Conservation (phyloP, 2,329 filamentous ascomycete genomes). For the Aspergillus ustus region DNA sequence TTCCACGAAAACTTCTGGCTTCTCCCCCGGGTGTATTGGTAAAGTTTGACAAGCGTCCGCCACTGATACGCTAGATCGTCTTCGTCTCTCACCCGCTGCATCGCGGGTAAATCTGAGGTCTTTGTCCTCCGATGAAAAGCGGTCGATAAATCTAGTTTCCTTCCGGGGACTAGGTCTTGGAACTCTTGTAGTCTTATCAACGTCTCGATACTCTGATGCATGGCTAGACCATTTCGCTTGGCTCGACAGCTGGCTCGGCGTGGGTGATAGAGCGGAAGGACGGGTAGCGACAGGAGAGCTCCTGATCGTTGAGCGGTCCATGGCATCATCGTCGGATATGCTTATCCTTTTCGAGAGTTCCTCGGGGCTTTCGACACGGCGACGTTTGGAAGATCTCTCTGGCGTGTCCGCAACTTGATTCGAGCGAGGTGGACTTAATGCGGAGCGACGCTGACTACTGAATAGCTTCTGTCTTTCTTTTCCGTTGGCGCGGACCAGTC, state of each 20-base stretch:
- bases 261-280: conserved; percentile 26
- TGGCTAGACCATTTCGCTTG: conserved; percentile 7
- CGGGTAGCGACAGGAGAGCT: conserved; percentile 15
- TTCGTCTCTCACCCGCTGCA: conserved; percentile 31
- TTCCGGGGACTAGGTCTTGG: conserved; percentile 13
- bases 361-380: conserved; percentile 28
- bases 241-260: conserved; percentile 25
- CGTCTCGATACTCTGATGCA: conserved; percentile 24
- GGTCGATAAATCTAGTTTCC: conserved; percentile 2
- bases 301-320: conserved; percentile 11
- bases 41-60: not conserved
- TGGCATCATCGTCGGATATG: conserved; percentile 28
- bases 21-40: conserved; percentile 3
- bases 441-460: conserved; percentile 10
- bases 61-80: conserved; percentile 4
- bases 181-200: conserved; percentile 25
- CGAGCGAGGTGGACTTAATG: conserved; percentile 11
- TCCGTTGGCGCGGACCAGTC: conserved; percentile 36
- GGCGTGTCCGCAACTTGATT: conserved; percentile 22
- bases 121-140: conserved; percentile 17
- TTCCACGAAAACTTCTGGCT: conserved; percentile 26
- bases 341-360: conserved; percentile 9
- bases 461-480: conserved; percentile 12
- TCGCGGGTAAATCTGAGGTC: conserved; percentile 32
- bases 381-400: conserved; percentile 35